Conservation (phyloP, 1,139 yeast species). For the Debaryomycetaceae sp. region DNA sequence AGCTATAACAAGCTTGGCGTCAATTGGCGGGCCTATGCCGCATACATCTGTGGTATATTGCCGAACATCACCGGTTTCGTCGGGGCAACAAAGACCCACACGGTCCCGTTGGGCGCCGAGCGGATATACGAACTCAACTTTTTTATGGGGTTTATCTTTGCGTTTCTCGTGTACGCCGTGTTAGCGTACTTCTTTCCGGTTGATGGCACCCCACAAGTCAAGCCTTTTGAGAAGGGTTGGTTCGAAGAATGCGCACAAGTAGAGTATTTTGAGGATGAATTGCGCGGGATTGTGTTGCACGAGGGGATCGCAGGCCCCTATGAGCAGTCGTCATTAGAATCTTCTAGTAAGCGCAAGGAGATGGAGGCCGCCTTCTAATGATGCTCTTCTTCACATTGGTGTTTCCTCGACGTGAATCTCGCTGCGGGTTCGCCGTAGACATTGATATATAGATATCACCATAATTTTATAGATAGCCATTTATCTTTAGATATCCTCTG, state of each 20-base stretch:
- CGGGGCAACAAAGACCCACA: conserved; percentile 56
- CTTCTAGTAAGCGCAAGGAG: background rate
- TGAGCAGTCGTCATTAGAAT: background rate
- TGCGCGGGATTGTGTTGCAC: conserved; percentile 22
- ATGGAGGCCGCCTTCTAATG: background rate
- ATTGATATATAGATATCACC: no score
- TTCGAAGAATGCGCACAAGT: conserved; percentile 50
- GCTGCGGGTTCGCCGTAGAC: no score
- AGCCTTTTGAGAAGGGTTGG: conserved; percentile 51
- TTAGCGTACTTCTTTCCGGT: conserved; percentile 48
- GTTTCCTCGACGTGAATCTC: no score
- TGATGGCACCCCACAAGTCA: conserved; percentile 43
- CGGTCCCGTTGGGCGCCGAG: conserved; percentile 73
- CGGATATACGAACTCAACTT: conserved; percentile 62
- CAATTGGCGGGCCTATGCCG: conserved; percentile 74
- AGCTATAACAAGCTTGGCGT: conserved; percentile 51
- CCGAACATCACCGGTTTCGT: conserved; percentile 86
- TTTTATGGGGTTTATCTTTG: conserved; percentile 59
- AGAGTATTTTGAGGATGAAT: conserved; percentile 47
- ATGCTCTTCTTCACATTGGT: background rate
- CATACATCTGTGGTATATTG: conserved; percentile 62
- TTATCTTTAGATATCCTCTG: no score
- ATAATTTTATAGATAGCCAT: no score
- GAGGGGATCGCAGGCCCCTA: conserved; percentile 10
- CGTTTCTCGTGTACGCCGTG: conserved; percentile 39